These are phyloP conservation scores for Puccinia novopanici DNA, from an alignment of 1,284 basidiomycete species.

Conservation along the genomic window DNA sequence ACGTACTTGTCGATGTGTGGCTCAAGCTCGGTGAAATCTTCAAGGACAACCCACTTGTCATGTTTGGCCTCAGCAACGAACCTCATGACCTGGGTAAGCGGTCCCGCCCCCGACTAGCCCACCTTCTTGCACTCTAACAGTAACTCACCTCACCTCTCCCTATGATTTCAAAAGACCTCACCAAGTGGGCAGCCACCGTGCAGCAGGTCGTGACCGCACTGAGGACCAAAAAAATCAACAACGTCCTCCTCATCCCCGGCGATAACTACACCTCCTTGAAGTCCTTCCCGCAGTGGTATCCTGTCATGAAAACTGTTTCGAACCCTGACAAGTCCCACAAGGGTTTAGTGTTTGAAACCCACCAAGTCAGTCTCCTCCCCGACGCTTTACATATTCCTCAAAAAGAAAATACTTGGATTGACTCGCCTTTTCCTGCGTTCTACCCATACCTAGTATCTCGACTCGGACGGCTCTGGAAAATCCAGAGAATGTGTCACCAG, in stretches of 20 bases:
- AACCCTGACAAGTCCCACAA: conserved; percentile 32
- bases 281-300: conserved; percentile 24
- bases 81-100: conserved; percentile 28
- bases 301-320: conserved; percentile 16
- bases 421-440: neutral
- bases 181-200: conserved; percentile 19
- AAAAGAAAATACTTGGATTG: neutral
- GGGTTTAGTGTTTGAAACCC: conserved; percentile 30
- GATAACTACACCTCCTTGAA: neutral
- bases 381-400: no score
- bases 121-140: neutral
- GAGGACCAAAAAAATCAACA: neutral
- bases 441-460: conserved; percentile 16
- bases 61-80: conserved; percentile 34
- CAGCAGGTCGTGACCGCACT: conserved; percentile 12
- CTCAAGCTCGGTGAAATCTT: neutral
- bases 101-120: neutral
- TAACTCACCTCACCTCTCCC: neutral
- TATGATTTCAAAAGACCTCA: neutral
- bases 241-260: conserved; percentile 24
- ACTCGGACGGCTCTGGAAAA: conserved; percentile 29
- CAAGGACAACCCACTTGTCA: conserved; percentile 13
- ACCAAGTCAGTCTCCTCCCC: conserved; percentile 24
- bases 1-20: conserved; percentile 20
- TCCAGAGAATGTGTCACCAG: neutral